phyloP scores from a whole-genome alignment of 768 basidiomycete species.

The Amanita molliuscula region DNA sequence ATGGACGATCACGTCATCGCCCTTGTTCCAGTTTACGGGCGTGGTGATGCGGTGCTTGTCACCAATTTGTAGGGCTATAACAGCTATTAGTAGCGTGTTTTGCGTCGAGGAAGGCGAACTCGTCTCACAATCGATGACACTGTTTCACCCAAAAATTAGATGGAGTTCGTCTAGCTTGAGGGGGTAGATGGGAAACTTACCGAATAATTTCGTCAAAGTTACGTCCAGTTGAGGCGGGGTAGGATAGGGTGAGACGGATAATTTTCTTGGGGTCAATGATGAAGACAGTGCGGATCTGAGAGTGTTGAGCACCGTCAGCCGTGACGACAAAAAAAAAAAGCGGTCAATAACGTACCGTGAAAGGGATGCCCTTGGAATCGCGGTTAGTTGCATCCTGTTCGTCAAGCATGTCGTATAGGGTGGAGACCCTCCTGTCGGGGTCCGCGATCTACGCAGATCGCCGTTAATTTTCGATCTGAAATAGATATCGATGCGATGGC shows the following conservation, averaged over 20 bases:
- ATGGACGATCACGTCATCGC: slow-evolving; percentile 91
- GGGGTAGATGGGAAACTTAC: slow-evolving; percentile 16
- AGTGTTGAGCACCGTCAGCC: slow-evolving; percentile 2
- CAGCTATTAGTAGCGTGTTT: slow-evolving; percentile 20
- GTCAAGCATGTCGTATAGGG: slow-evolving; percentile 93
- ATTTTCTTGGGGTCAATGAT: slow-evolving; percentile 95
- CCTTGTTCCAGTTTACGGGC: slow-evolving; percentile 92
- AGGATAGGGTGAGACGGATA: slow-evolving; percentile 82
- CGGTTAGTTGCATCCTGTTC: slow-evolving; percentile 88
- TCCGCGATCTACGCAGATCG: slow-evolving; percentile 69
- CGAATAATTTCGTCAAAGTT: slow-evolving; percentile 68
- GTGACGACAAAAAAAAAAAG: neutral
- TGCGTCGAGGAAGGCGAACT: slow-evolving; percentile 21
- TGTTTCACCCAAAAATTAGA: slow-evolving; percentile 8
- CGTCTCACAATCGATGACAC: slow-evolving; percentile 64
- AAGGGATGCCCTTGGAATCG: slow-evolving; percentile 81
- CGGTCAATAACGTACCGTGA: slow-evolving; percentile 50
- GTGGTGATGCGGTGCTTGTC: slow-evolving; percentile 81
- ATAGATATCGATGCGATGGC: slow-evolving; percentile 14
- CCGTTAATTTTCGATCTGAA: neutral
- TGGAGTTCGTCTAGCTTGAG: neutral
- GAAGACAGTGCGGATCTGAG: slow-evolving; percentile 89
- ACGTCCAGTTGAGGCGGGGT: slow-evolving; percentile 93
- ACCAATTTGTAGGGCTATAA: slow-evolving; percentile 74
- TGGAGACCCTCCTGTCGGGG: slow-evolving; percentile 73